phyloP scores from a whole-genome alignment of 2,329 filamentous ascomycete genomes.

The Colletotrichum eremochloae region DNA sequence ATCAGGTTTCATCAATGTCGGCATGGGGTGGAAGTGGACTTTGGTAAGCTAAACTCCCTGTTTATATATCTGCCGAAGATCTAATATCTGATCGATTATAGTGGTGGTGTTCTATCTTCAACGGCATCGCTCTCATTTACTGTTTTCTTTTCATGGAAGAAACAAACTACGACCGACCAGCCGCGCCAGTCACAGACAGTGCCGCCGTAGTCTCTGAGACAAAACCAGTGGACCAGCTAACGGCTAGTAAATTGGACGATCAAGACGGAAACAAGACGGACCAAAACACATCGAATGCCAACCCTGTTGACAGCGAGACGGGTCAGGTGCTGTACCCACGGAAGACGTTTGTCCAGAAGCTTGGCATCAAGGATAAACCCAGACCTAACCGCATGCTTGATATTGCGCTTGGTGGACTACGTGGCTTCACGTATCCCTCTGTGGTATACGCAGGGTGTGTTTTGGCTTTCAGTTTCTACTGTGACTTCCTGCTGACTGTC shows the following conservation, averaged over 20 bases:
- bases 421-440: constrained; percentile 48
- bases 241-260: background rate
- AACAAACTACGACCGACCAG: constrained; percentile 63
- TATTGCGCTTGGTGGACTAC: constrained; percentile 51
- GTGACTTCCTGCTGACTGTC: too few relatives aligned
- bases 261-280: background rate
- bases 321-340: constrained; percentile 50
- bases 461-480: background rate
- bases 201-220: background rate
- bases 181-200: background rate
- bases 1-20: constrained; percentile 59
- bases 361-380: constrained; percentile 49
- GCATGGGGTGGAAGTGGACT: constrained; percentile 57
- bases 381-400: constrained; percentile 55
- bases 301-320: constrained; percentile 44
- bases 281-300: background rate
- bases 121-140: constrained; percentile 52
- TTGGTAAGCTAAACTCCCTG: constrained; percentile 44
- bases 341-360: constrained; percentile 54
- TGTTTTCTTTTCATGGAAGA: constrained; percentile 72
- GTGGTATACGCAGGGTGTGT: constrained; percentile 56
- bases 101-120: constrained; percentile 58
- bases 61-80: too few relatives aligned
- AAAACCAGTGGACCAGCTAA: background rate
- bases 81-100: background rate